Percentiles rank a stretch among this genome's conserved stretches.
phyloP scores from a whole-genome alignment of 352 stramenopile genomes.

The Phytophthora fragariaefolia region DNA sequence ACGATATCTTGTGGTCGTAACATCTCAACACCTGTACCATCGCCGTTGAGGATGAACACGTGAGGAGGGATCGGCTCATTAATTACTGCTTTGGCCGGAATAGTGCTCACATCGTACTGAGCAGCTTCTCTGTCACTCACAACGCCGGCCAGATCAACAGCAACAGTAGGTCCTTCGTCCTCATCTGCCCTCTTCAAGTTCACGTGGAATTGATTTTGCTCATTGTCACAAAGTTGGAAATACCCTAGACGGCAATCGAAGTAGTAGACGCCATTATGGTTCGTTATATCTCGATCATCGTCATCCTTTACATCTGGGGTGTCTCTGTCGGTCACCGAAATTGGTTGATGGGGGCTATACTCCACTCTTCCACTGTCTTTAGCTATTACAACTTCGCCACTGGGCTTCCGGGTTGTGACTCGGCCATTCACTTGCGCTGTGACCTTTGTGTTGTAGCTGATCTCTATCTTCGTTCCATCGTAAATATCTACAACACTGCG shows the following conservation, averaged over 20 bases:
- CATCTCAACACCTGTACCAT: constrained; percentile 71
- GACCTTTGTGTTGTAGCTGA: constrained; percentile 82
- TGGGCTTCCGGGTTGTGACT: constrained; percentile 55
- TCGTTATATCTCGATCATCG: constrained; percentile 65
- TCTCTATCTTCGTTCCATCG: constrained; percentile 66
- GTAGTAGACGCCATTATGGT: constrained; percentile 74
- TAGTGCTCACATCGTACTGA: constrained; percentile 58
- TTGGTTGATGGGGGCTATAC: constrained; percentile 32
- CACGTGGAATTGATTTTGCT: constrained; percentile 74
- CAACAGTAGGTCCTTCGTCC: constrained; percentile 30
- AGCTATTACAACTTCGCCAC: constrained; percentile 53
- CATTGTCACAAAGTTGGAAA: constrained; percentile 71
- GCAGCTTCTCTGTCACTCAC: constrained; percentile 56
- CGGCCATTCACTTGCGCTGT: constrained; percentile 77
- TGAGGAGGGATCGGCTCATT: constrained; percentile 81
- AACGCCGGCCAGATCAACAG: constrained; percentile 65
- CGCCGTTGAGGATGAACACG: constrained; percentile 75
- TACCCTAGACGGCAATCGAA: constrained; percentile 62
- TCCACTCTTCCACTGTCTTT: constrained; percentile 82
- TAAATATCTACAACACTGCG: constrained; percentile 56
- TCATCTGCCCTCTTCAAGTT: constrained; percentile 44
- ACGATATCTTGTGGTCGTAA: constrained; percentile 56
- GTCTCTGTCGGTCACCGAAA: background rate
- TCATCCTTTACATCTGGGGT: constrained; percentile 44
- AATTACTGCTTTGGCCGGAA: constrained; percentile 67